phyloP scores from a whole-genome alignment of 1,284 basidiomycete species.

The Pseudozyma sp. region DNA sequence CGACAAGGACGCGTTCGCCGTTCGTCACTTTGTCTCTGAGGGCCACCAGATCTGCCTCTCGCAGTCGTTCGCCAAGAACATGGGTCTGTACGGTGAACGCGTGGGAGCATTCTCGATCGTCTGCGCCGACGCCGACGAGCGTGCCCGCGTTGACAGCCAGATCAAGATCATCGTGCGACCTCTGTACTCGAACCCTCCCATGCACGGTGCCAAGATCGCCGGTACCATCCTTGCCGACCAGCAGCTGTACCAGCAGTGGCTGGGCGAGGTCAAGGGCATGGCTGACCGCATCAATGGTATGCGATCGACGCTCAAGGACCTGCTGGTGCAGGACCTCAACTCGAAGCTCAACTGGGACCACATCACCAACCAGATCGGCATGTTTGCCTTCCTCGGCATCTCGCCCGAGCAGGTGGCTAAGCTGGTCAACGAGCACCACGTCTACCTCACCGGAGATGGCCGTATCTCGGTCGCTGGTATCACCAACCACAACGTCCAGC shows the following conservation, averaged over 20 bases:
- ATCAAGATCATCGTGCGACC: constrained; percentile 93
- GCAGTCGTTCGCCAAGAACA: constrained; percentile 69
- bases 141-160: constrained; percentile 67
- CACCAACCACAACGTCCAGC: constrained; percentile 65
- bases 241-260: constrained; percentile 70
- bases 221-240: constrained; percentile 70
- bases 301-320: constrained; percentile 65
- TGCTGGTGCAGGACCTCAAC: constrained; percentile 66
- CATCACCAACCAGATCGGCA: constrained; percentile 69
- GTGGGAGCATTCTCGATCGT: constrained; percentile 65
- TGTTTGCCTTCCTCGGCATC: constrained; percentile 67
- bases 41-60: constrained; percentile 64
- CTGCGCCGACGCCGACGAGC: constrained; percentile 64
- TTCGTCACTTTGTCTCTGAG: constrained; percentile 70
- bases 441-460: constrained; percentile 69
- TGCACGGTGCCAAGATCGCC: constrained; percentile 75
- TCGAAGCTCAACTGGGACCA: constrained; percentile 70
- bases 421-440: constrained; percentile 68
- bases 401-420: constrained; percentile 68
- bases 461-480: constrained; percentile 69
- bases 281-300: constrained; percentile 69
- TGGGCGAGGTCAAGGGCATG: constrained; percentile 69
- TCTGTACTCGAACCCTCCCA: constrained; percentile 97
- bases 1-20: constrained; percentile 66
- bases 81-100: constrained; percentile 69